Evolutionary conservation across 2,329 filamentous ascomycete genomes (phyloP), one percentile per base, ranked within the genome.

Genomic region (Akanthomyces dipterigenus): DNA sequence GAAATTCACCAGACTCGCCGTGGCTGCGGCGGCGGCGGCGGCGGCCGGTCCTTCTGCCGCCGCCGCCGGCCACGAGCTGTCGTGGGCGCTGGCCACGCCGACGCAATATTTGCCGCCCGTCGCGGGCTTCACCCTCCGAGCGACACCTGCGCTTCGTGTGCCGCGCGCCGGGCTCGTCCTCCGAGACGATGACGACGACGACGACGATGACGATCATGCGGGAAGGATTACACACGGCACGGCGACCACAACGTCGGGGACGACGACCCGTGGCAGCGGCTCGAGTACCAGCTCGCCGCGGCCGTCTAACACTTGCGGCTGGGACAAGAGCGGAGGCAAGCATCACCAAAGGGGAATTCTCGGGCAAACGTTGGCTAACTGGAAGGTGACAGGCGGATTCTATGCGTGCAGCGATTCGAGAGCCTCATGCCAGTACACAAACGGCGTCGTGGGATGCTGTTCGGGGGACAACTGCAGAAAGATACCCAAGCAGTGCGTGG

Each of bases 241-340:
- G 3, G 45, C 26, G 12, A 42, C 34, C 12, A 42, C 45, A n/a
- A 14, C 56, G 16, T 16, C 51, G 20, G 18, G 26, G 2, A 54
- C 34, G 6, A 3, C 18, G 9, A 2, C 56, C 5, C 16, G 12
- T 5, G 36, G 16, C 48, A 18, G 46, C 9, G 38, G 34, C 7
- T n/a, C 40, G 26, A 16, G n/a, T 3, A 51, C 34, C 12, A 34
- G 24, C 12, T 11, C 56, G 38, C 26, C 54, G 1, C 24, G 45
- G 11, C 43, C 57, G 20, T 43, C 48, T 1, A 60, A 60, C 28
- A 60, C 42, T 3, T 60, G 57, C 31, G 57, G 57, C 38, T 60
- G 57, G 57, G 57, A 60, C 20, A 46, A 40, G 40, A 36, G 8
- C 14, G 57, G 57, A 42, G 49, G 57, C 53, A 20, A 38, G 55